Evolutionary conservation across 2,329 filamentous ascomycete species (phyloP).

Genomic region (Decorospora gaudefroyi): DNA sequence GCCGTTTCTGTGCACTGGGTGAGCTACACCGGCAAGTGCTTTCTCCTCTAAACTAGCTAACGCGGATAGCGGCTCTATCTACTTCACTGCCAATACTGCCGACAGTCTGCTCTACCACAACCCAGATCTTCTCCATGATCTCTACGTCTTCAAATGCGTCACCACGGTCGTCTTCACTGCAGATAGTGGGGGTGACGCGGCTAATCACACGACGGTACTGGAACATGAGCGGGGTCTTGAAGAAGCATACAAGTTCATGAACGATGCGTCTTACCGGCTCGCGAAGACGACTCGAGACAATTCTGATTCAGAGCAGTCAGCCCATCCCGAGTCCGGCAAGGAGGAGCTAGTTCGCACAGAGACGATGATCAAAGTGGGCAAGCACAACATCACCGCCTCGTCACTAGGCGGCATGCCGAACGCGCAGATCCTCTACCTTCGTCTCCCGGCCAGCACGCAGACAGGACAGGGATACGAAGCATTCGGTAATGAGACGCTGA

Average conservation of each 20-base stretch:
- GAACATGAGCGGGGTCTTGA: conserved; percentile 33
- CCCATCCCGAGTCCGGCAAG: no score
- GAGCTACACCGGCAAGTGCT: background rate
- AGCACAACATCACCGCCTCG: conserved; percentile 16
- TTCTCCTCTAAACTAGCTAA: background rate
- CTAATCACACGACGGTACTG: conserved; percentile 19
- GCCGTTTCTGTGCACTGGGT: conserved; percentile 20
- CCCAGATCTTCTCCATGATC: conserved; percentile 36
- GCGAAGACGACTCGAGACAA: no score
- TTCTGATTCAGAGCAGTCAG: no score
- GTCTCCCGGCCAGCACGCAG: conserved; percentile 31
- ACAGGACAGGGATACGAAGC: conserved; percentile 25
- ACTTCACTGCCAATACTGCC: conserved; percentile 35
- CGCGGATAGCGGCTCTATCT: conserved; percentile 32
- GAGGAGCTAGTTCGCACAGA: conserved; percentile 13
- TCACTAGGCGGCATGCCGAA: conserved; percentile 16
- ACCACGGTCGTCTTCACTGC: conserved; percentile 34
- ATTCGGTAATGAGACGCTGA: conserved; percentile 23
- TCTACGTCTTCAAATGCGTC: conserved; percentile 35
- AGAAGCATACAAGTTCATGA: conserved; percentile 32
- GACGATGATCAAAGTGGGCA: conserved; percentile 13
- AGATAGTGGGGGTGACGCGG: conserved; percentile 25
- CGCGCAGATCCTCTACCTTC: conserved; percentile 34
- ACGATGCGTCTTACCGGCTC: conserved; percentile 1
- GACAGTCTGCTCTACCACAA: conserved; percentile 37